A percentile compares a stretch with the other conserved stretches of the same genome.
These are phyloP conservation scores for Kickxella alabastrina DNA, from an alignment of 192 early-diverging fungal species.

Conservation along the genomic window DNA sequence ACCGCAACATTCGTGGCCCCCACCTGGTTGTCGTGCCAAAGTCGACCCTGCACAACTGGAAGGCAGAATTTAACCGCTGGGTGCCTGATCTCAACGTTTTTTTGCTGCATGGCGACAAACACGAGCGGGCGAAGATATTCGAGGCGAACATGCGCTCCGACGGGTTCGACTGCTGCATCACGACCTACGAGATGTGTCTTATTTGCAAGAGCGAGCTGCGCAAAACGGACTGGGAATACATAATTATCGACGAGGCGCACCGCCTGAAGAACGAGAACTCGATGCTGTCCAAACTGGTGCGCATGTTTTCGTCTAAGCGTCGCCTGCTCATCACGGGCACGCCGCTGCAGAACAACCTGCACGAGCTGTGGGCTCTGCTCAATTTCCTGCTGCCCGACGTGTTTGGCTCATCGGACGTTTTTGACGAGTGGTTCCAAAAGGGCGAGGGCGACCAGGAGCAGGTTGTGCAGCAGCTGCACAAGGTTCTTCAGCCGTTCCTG, in stretches of 20 bases:
- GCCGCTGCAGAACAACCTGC: conserved; percentile 95
- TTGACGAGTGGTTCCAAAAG: conserved; percentile 88
- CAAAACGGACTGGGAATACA: conserved; percentile 73
- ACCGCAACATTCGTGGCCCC: conserved; percentile 70
- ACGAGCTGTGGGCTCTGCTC: conserved; percentile 97
- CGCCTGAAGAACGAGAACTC: conserved; percentile 93
- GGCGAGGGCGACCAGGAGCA: conserved; percentile 54
- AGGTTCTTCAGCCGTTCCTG: conserved; percentile 66
- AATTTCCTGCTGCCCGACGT: conserved; percentile 98
- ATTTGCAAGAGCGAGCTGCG: conserved; percentile 81
- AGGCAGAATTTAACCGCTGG: conserved; percentile 88
- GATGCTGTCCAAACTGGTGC: conserved; percentile 89
- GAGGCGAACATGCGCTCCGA: conserved; percentile 53
- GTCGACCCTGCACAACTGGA: conserved; percentile 96
- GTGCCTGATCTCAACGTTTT: conserved; percentile 83
- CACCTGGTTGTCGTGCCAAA: conserved; percentile 97
- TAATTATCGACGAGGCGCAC: conserved; percentile 80
- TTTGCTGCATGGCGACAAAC: conserved; percentile 87
- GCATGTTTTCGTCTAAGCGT: conserved; percentile 80
- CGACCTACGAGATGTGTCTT: conserved; percentile 95
- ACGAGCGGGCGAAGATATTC: conserved; percentile 64
- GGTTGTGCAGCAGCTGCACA: conserved; percentile 69
- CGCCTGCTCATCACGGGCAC: conserved; percentile 93
- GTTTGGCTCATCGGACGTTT: conserved; percentile 89
- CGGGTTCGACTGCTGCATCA: conserved; percentile 90